phyloP scores from a whole-genome alignment of 345 rosid species.

The Aegle marmelos region DNA sequence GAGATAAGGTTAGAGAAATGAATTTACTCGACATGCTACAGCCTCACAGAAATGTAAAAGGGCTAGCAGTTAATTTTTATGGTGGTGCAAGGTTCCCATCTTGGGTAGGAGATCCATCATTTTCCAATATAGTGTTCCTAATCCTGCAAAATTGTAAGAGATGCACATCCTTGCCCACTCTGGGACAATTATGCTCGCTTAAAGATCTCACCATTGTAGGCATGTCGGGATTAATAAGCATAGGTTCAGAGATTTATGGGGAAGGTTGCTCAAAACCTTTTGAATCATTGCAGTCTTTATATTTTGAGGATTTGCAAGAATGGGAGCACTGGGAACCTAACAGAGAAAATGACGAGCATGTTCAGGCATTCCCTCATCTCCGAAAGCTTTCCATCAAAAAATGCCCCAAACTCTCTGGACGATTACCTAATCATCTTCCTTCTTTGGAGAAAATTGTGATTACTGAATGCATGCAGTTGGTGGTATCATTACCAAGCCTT shows the following conservation, averaged over 20 bases:
- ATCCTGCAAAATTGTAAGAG: neutral
- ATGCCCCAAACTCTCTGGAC: neutral
- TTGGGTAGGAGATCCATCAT: too few relatives aligned
- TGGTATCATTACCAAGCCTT: neutral
- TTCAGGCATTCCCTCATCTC: neutral
- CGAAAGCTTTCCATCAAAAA: neutral
- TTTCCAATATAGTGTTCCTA: neutral
- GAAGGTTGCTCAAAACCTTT: neutral
- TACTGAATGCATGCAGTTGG: neutral
- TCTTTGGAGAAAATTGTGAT: neutral
- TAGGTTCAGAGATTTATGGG: neutral
- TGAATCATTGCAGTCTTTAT: neutral
- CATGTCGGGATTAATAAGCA: neutral
- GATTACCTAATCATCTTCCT: neutral
- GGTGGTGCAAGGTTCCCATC: neutral
- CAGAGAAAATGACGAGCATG: neutral
- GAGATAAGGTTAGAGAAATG: neutral
- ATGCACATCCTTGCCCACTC: neutral
- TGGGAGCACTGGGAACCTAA: neutral
- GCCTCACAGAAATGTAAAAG: neutral
- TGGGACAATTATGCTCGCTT: neutral
- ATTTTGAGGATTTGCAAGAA: neutral
- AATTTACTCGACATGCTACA: neutral
- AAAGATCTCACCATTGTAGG: neutral
- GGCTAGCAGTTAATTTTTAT: neutral